Base-by-base conservation (phyloP, 1,139 yeast genomes). In the Suhomyces coccinellae region DNA sequence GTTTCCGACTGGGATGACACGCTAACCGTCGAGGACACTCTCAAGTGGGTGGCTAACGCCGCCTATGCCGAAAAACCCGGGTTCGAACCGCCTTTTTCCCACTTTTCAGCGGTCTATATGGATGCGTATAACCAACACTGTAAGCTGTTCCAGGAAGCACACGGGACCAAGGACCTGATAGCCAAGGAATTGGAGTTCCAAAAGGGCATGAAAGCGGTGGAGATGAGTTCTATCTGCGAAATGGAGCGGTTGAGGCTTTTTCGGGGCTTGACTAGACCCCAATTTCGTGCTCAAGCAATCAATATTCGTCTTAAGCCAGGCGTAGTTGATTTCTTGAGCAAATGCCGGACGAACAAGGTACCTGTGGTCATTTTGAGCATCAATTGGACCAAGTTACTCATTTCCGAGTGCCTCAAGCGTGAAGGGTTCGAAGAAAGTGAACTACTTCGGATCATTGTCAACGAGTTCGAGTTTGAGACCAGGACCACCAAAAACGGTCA, bases 1-100 rank as follows among this genome's bases (percentile, higher is more conserved):
- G 67, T 80, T 1, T 57, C 78, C 2, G 93, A 85, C 56, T 85
- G 87, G 84, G 93, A 85, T 58, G 91, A 84, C 47, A 85, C 91
- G 0, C 69, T 82, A 24, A 83, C 91, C 0, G 52, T 57, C 8
- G 53, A 60, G 13, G 91, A 85, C 58, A 83, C 91, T 0, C 76
- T 83, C 34, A 59, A 61, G 20, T 56, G 75, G 6, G 68, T 83
- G 4, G 82, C 84, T 3, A 66, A 71, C 27, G 73, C 82, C 0
- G 82, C 85, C 0, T 79, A 79, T 48, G 34, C 41, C 3, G 54
- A 57, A 17, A 69, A 73, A 39, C 75, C 75, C 1, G 55, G 56
- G 3, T 64, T 65, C 44, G 53, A 58, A 4, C 76, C 78, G 2
- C 57, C 62, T 0, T 79, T 83, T 67, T 49, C 54, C 24, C 66